Conservation (phyloP, 2,329 filamentous ascomycete genomes). For the Aspergillus fischeri region DNA sequence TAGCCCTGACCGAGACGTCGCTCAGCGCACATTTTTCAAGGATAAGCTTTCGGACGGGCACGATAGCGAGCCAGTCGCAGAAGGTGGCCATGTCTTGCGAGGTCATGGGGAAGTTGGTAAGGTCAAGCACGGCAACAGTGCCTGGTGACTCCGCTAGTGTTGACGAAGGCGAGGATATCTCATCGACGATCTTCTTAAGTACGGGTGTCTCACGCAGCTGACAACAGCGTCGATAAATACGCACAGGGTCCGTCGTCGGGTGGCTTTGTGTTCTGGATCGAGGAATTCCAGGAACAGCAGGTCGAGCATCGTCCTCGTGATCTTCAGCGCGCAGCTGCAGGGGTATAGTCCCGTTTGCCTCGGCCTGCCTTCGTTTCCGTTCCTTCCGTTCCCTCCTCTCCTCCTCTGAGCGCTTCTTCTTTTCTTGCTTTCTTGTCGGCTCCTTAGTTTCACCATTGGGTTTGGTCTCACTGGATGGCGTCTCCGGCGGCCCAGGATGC, state of each 20-base stretch:
- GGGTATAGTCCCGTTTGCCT: slow-evolving; percentile 81
- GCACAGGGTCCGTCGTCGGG: slow-evolving; percentile 84
- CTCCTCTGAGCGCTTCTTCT: slow-evolving; percentile 92
- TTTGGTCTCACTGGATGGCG: slow-evolving; percentile 24
- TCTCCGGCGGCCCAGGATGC: slow-evolving; percentile 5
- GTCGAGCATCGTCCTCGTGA: slow-evolving; percentile 53
- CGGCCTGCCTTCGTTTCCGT: slow-evolving; percentile 76
- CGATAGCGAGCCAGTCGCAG: slow-evolving; percentile 89
- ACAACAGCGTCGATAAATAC: slow-evolving; percentile 92
- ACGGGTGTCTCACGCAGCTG: slow-evolving; percentile 90
- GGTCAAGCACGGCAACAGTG: slow-evolving; percentile 75
- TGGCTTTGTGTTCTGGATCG: slow-evolving; percentile 56
- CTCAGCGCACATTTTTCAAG: slow-evolving; percentile 82
- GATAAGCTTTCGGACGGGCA: slow-evolving; percentile 81
- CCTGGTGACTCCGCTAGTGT: slow-evolving; percentile 62
- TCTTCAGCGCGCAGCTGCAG: slow-evolving; percentile 74
- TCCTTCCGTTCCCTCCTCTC: slow-evolving; percentile 90
- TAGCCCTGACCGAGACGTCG: slow-evolving; percentile 80
- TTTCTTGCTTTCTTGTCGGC: slow-evolving; percentile 76
- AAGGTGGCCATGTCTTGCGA: slow-evolving; percentile 80
- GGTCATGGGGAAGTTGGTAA: slow-evolving; percentile 80
- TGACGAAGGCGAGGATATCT: slow-evolving; percentile 70
- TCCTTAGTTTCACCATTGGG: slow-evolving; percentile 33
- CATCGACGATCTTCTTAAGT: slow-evolving; percentile 84
- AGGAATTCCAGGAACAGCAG: slow-evolving; percentile 25